Base-by-base conservation (phyloP, 805 yeast genomes). In the Torulaspora delbrueckii region DNA sequence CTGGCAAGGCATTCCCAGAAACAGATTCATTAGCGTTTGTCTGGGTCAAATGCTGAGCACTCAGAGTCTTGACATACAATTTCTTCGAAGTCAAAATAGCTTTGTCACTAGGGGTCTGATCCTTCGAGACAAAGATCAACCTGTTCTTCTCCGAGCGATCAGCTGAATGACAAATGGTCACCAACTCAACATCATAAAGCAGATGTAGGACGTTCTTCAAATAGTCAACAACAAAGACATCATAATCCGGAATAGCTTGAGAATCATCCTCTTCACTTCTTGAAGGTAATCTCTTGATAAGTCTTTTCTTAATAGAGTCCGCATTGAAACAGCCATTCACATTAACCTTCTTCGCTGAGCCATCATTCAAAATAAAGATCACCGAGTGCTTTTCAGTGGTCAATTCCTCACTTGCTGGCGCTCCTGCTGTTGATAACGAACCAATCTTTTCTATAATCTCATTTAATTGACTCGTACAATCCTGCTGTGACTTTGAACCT, bases 311-410 rank as follows among this genome's bases (percentile, higher is more conserved):
- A 40, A 89, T 85, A 5, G 88, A 77, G 46, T 79, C 84, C 1
- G 95, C 89, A 59, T 82, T 84, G 65, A 80, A 84, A 59, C 95
- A 86, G 0, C 89, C 93, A 13, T 79, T 76, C 1, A 87, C 82
- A 55, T 83, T 82, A 34, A 87, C 79, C 43, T 75, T 73, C 53
- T 80, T 81, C 2, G 80, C 73, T 6, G 82, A 71, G 1, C 96
- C 96, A 65, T 83, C 86, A 43, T 82, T 83, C 30, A 83, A 68
- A 25, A 88, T 84, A 52, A 89, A 82, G 1, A 85, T 82, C 16
- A 84, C 81, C 34, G 66, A 65, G 43, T 63, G 65, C 42, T 65
- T 71, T 53, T 69, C 72, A 12, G 66, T 59, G n/a, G 61, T 54
- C 33, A 66, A 48, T 16, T 67, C 69, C 35, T 65, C 65, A 24